Evolutionary conservation across 306 rosid species (phyloP).

Genomic region (Fagus sylvatica): DNA sequence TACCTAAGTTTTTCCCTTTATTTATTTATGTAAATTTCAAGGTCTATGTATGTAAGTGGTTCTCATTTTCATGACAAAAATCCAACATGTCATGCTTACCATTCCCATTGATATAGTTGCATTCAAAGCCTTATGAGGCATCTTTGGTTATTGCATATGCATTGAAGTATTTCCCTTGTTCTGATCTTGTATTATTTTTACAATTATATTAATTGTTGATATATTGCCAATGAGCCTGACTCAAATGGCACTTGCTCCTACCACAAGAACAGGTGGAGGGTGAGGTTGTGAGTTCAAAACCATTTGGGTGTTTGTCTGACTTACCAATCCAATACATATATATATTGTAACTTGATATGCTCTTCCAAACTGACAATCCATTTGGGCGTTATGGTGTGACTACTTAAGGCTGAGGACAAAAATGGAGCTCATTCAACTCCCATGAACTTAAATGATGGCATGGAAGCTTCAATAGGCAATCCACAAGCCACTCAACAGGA

Average conservation of each 20-base stretch:
- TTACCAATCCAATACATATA: too few species aligned
- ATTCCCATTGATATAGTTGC: not conserved
- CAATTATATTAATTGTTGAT: not conserved
- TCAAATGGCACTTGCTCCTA: too few species aligned
- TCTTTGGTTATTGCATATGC: not conserved
- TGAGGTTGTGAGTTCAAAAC: too few species aligned
- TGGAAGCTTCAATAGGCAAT: constrained; percentile 22
- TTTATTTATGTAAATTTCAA: not conserved
- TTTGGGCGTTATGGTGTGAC: constrained; percentile 2
- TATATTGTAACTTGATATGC: constrained; percentile 1
- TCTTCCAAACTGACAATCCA: constrained; percentile 3
- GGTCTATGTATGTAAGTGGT: not conserved
- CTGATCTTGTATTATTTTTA: too few species aligned
- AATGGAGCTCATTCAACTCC: constrained; percentile 30
- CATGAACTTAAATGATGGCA: constrained; percentile 23
- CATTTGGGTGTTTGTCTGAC: too few species aligned
- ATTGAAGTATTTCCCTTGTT: too few species aligned
- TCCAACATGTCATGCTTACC: not conserved
- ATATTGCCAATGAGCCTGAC: not conserved
- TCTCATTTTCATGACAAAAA: not conserved
- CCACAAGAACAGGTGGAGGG: too few species aligned
- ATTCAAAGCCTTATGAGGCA: not conserved
- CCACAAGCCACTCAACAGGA: constrained; percentile 30
- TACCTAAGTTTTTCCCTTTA: too few species aligned
- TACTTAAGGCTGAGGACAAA: constrained; percentile 38